Conservation (phyloP, 345 rosid genomes). For the Camelina sativa region DNA sequence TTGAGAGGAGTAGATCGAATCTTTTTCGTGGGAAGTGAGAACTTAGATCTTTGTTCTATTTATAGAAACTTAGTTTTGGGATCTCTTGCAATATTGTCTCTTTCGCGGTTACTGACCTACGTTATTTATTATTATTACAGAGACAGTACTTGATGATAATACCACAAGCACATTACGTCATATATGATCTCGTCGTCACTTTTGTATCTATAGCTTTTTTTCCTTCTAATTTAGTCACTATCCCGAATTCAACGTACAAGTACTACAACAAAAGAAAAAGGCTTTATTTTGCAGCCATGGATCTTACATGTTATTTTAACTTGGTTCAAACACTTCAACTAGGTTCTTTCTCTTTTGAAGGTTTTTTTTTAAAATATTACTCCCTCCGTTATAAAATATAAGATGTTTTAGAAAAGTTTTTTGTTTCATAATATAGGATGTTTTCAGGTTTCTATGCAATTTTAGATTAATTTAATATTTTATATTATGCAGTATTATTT, state of each 20-base stretch:
- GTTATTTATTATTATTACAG: slow-evolving; percentile 40
- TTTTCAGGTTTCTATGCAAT: no score
- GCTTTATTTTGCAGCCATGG: not conserved
- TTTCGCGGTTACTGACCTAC: slow-evolving; percentile 40
- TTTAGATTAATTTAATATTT: no score
- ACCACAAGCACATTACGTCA: slow-evolving; percentile 42
- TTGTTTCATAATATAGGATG: no score
- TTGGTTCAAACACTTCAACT: no score
- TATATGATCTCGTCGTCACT: slow-evolving; percentile 25
- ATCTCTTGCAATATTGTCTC: slow-evolving; percentile 39
- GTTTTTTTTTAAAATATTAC: no score
- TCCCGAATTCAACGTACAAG: not conserved
- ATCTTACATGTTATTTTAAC: not conserved
- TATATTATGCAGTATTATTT: no score
- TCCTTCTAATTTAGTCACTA: not conserved
- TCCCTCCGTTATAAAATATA: no score
- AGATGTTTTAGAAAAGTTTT: no score
- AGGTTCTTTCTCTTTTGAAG: not conserved
- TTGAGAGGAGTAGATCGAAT: slow-evolving; percentile 42
- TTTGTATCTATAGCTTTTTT: not conserved
- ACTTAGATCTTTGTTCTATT: slow-evolving; percentile 46
- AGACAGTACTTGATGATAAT: slow-evolving; percentile 18
- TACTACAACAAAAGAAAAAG: not conserved
- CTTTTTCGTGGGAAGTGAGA: slow-evolving; percentile 67
- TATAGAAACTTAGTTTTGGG: slow-evolving; percentile 40